These are phyloP conservation scores for Aureobasidium musti DNA, from an alignment of 2,329 filamentous ascomycete species.

Conservation along the genomic window DNA sequence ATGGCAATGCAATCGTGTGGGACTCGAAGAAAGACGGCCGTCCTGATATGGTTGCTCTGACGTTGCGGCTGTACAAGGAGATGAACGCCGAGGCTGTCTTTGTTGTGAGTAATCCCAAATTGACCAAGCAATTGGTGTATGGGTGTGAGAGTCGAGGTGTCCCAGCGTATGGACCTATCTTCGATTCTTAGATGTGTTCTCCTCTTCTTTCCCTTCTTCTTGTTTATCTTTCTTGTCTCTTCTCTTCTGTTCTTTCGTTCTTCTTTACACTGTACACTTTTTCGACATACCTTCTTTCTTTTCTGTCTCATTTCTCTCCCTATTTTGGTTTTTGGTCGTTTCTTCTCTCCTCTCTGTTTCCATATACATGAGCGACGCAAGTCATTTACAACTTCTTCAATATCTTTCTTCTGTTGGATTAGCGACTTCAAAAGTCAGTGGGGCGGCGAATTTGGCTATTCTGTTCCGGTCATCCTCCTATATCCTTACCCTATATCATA, in stretches of 20 bases:
- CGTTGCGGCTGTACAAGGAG: constrained; percentile 53
- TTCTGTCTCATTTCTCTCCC: background rate
- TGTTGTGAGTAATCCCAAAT: constrained; percentile 68
- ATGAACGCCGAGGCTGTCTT: constrained; percentile 66
- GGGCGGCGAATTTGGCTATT: background rate
- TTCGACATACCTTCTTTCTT: background rate
- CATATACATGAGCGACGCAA: background rate
- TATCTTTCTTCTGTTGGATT: background rate
- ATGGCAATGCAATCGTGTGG: constrained; percentile 59
- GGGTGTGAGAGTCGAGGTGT: constrained; percentile 66
- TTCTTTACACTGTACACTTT: background rate
- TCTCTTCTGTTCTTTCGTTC: background rate
- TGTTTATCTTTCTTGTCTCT: background rate
- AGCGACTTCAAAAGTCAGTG: constrained; percentile 8
- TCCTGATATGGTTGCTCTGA: constrained; percentile 61
- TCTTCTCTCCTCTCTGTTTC: background rate
- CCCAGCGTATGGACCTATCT: constrained; percentile 71
- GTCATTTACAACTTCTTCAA: background rate
- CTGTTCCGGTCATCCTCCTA: background rate
- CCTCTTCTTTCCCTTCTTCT: background rate
- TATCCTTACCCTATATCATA: background rate
- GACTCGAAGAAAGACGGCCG: constrained; percentile 62
- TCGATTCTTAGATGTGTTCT: constrained; percentile 58
- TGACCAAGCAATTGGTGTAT: constrained; percentile 69
- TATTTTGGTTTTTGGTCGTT: too few species aligned